These are phyloP conservation scores for Hyphopichia buzzinii DNA, from an alignment of 1,139 yeast genomes.

Conservation along the genomic window DNA sequence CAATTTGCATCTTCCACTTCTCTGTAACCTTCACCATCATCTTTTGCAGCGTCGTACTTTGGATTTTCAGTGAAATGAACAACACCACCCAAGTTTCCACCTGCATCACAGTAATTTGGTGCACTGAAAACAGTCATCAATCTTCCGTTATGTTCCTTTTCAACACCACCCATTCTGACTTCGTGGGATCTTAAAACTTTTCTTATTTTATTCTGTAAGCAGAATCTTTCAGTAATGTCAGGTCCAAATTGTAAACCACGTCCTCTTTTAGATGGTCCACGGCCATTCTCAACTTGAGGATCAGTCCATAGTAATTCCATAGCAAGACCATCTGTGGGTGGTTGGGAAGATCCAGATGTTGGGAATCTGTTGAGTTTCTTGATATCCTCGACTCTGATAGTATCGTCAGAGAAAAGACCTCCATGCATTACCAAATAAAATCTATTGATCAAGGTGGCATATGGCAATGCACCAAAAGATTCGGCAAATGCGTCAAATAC, in stretches of 20 bases:
- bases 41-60: constrained; percentile 26
- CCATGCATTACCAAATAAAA: constrained; percentile 92
- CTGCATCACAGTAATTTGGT: constrained; percentile 93
- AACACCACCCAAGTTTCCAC: constrained; percentile 88
- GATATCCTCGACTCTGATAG: constrained; percentile 69
- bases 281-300: constrained; percentile 77
- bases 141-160: constrained; percentile 80
- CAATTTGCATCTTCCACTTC: constrained; percentile 40
- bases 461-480: constrained; percentile 82
- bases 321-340: constrained; percentile 87
- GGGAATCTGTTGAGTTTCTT: constrained; percentile 67
- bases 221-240: constrained; percentile 80
- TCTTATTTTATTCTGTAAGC: constrained; percentile 66
- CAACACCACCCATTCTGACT: constrained; percentile 89
- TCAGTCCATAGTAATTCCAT: constrained; percentile 99
- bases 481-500: constrained; percentile 85
- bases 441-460: constrained; percentile 76
- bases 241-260: constrained; percentile 97
- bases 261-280: constrained; percentile 90
- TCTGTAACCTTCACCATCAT: constrained; percentile 54
- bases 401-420: constrained; percentile 82
- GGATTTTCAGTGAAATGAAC: constrained; percentile 54
- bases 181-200: constrained; percentile 93
- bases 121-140: constrained; percentile 94
- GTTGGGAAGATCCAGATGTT: constrained; percentile 61